phyloP scores from a whole-genome alignment of 495 filamentous ascomycete genomes.

The Chaetomium fimeti region DNA sequence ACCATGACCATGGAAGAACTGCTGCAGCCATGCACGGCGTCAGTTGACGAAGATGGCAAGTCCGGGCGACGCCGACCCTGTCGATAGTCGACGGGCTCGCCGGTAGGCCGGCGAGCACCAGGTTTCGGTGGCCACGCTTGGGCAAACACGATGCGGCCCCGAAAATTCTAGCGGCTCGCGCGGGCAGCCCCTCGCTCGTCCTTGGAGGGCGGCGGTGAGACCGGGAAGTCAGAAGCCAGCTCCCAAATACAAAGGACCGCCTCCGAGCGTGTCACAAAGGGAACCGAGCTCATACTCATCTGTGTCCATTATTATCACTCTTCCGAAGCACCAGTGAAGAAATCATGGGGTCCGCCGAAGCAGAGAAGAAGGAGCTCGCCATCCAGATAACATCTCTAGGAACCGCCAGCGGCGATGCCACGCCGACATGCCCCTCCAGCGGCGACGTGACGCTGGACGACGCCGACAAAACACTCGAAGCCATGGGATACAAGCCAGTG shows the following conservation, averaged over 20 bases:
- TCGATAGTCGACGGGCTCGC: background rate
- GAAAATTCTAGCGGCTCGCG: background rate
- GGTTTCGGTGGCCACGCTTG: background rate
- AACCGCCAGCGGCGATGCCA: background rate
- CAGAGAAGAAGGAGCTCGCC: background rate
- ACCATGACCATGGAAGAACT: background rate
- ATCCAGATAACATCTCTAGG: background rate
- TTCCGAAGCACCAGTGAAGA: background rate
- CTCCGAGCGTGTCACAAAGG: too few species aligned
- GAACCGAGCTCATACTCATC: background rate
- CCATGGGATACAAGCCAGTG: slow-evolving; percentile 38
- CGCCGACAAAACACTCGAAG: slow-evolving; percentile 36
- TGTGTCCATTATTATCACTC: background rate
- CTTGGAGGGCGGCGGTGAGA: background rate
- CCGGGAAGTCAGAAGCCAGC: background rate
- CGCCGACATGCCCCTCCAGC: slow-evolving; percentile 13
- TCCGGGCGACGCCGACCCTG: background rate
- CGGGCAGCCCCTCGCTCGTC: background rate
- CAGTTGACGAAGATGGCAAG: background rate
- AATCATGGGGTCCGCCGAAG: background rate
- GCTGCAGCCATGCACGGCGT: background rate
- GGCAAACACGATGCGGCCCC: background rate
- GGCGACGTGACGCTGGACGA: slow-evolving; percentile 26
- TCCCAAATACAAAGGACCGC: background rate
- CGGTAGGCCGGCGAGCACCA: background rate